Percentiles rank a stretch among this genome's conserved stretches.
These are phyloP conservation scores for Stellera chamaejasme DNA, from an alignment of 345 rosid genomes.

Conservation along the genomic window DNA sequence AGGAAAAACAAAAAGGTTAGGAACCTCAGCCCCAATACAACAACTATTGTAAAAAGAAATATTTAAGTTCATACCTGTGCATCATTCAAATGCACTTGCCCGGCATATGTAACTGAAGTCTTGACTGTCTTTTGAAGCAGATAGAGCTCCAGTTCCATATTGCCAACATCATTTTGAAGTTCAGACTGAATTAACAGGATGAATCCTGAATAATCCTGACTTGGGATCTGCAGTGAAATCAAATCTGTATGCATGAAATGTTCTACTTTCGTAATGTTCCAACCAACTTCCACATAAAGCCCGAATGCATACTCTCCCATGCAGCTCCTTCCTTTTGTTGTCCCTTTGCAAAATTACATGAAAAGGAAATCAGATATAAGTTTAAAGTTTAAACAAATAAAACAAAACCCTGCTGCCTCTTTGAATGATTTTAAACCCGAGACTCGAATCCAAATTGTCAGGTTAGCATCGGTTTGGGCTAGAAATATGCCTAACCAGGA, in stretches of 20 bases:
- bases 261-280: constrained; percentile 37
- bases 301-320: constrained; percentile 47
- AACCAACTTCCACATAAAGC: constrained; percentile 74
- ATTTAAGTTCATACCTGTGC: constrained; percentile 52
- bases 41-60: neutral
- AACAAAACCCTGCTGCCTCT: neutral
- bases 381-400: neutral
- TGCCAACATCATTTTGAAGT: constrained; percentile 77
- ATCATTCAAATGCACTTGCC: constrained; percentile 53
- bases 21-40: neutral
- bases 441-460: no score
- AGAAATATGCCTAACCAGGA: no score
- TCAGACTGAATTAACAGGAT: constrained; percentile 58
- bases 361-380: constrained; percentile 3
- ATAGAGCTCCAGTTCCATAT: constrained; percentile 55
- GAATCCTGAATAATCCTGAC: constrained; percentile 45
- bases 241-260: constrained; percentile 63
- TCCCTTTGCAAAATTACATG: constrained; percentile 35
- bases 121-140: constrained; percentile 52
- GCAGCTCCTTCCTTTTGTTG: constrained; percentile 91
- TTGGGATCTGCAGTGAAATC: constrained; percentile 46
- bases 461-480: no score
- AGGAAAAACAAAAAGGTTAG: constrained; percentile 12
- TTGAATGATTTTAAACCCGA: no score
- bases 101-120: constrained; percentile 48